Conservation (phyloP, 805 yeast genomes). For the Nakazawaea populi region DNA sequence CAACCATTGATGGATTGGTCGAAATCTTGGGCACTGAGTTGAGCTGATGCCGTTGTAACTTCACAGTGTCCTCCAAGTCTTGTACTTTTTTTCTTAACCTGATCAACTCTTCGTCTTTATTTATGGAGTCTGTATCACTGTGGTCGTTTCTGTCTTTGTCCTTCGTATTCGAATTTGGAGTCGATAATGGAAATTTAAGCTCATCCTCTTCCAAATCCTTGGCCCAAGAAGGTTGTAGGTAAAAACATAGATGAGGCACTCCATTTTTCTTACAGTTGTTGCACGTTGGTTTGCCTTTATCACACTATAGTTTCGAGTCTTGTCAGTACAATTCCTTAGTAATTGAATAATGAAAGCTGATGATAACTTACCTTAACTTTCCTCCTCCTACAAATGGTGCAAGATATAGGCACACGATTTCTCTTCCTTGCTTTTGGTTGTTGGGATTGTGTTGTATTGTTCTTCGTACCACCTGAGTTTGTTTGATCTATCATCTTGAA, state of each 20-base stretch:
- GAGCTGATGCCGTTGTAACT: not conserved
- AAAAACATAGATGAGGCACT: slow-evolving; percentile 51
- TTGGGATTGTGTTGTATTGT: not conserved
- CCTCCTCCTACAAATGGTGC: slow-evolving; percentile 31
- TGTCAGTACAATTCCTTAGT: not conserved
- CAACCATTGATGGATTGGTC: not conserved
- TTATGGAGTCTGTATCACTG: slow-evolving; percentile 10
- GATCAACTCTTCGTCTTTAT: slow-evolving; percentile 19
- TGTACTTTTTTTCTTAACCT: slow-evolving; percentile 19
- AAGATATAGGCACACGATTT: slow-evolving; percentile 33
- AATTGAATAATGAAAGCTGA: not conserved
- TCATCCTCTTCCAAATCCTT: slow-evolving; percentile 32
- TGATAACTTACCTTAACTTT: slow-evolving; percentile 25
- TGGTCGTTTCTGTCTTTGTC: slow-evolving; percentile 5
- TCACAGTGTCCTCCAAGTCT: slow-evolving; percentile 19
- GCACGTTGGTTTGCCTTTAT: slow-evolving; percentile 47
- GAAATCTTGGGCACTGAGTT: not conserved
- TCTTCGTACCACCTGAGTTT: not conserved
- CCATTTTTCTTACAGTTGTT: slow-evolving; percentile 52
- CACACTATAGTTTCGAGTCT: slow-evolving; percentile 19
- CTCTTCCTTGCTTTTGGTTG: slow-evolving; percentile 20
- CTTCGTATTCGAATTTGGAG: slow-evolving; percentile 6
- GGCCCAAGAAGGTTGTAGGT: slow-evolving; percentile 59
- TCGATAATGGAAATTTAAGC: slow-evolving; percentile 16
- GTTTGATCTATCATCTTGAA: not conserved